Base-by-base conservation (phyloP, 208 protist species). In the Leishmania turanica region DNA sequence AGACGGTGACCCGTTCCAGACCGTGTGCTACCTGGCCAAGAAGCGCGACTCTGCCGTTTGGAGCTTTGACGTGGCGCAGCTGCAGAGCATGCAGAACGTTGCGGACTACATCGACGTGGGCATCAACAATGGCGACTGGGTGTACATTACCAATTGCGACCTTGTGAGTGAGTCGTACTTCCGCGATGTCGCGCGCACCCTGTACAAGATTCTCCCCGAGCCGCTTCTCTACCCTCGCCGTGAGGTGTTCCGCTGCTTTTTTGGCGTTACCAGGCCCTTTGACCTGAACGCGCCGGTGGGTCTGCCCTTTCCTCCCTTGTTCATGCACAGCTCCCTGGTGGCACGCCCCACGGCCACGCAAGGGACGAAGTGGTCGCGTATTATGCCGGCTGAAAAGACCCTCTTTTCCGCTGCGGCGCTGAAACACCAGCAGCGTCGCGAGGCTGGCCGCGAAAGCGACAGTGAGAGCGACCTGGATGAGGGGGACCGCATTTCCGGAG, bases 21-120 rank as follows among this genome's bases (percentile, higher is more conserved):
- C 92, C 19, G 86, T 97, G 17, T 90, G 86, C 81, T 84, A 81
- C 34, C 78, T 98, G 49, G 95, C 93, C 17, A 91, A 87, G 60
- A 77, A 95, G 64, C 74, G 71, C 42, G 56, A 89, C 8, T 95
- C 90, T 3, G 88, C 91, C 0, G 95, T 98, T 66, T 98, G 95
- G 93, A 85, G 85, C 64, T 95, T 98, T 81, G 93, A 95, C 73
- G 75, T 95, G 13, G 81, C 88, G 7, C 31, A 85, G 49, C 79
- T 87, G 56, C 85, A 89, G 62, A 97, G 88, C 69, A 85, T 84
- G 72, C 83, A 92, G 71, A 96, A 97, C 83, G 87, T 92, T 19
- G 85, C 95, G 84, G 95, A 96, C 80, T 98, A 98, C 84, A 88
- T 98, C 51, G 95, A 98, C 34, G 91, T 98, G 40, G 93, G 95